Base-by-base conservation (phyloP, 257 asterid genomes). In the Fraxinus quadrangulata region DNA sequence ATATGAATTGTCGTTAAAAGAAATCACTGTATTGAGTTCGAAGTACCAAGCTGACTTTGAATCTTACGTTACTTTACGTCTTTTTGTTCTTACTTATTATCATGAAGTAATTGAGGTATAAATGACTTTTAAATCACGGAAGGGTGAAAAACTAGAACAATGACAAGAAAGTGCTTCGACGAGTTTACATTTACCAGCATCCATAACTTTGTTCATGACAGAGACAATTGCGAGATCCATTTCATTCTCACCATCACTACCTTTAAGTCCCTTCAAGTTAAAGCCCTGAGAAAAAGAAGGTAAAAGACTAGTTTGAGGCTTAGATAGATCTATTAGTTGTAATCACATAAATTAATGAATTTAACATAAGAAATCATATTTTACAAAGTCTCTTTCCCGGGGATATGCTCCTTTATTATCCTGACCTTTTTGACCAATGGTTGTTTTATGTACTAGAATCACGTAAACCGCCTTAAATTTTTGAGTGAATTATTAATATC, bases 1-100 rank as follows among this genome's bases (percentile, higher is more conserved):
- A 74, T 74, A 21, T 74, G 78, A 42, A 73, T 49, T 72, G 34
- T 33, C 21, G 16, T 26, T 49, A 8, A 31, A 34, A 26, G 24
- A 26, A 33, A 54, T n/a, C 30, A 74, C 14, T 56, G 9, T 21
- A 59, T 7, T 21, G 49, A 34, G 8, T 21, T 33, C 6, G 31
- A 72, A 16, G 39, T 51, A 45, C 34, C 56, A 30, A 26, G 8
- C 26, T 10, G 31, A 71, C 61, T 12, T 24, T 42, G 14, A 7
- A 54, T 42, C 14, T 2, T 40, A 40, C 8, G 16, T 40, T 13
- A 40, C 11, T 39, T 39, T 39, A 9, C 49, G 2, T 40, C 4
- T 2, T 39, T 39, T 10, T 13, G 13, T 40, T 40, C 16, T 10
- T 40, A 16, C 47, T 40, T 10, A 40, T 40, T 40, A 40, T 40